Evolutionary conservation across 2,329 filamentous ascomycete species (phyloP), one percentile per base, ranked within the genome.

Genomic region (Escovopsis sp.): DNA sequence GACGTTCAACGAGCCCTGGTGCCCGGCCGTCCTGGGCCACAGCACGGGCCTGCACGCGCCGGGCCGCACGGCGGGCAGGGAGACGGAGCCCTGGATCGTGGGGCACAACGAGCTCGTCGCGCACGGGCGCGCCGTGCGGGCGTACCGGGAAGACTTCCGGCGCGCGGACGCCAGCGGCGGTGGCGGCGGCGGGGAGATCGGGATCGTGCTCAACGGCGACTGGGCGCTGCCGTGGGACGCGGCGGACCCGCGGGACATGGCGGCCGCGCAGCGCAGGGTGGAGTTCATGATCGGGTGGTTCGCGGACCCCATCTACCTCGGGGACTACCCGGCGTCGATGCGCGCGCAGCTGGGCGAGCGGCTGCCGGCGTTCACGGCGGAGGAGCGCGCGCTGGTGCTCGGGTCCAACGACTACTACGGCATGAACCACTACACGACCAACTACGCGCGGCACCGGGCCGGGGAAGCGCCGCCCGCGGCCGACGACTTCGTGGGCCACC

Each of bases 361-460:
- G 12, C 71, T 93, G 38, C 86, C 86, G 5, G 66, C 68, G 36
- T 91, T 84, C 59, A 86, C 81, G 0, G 61, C 71, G 0, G 81
- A 84, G 50, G 84, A 94, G 56, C 60, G 68, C 20, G 74, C 74
- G 2, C 67, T 91, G n/a, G 77, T 94, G 37, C 71, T 81, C 54
- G 84, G 83, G n/a, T 85, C 80, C 57, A 91, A 91, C 60, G 86
- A 93, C 67, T 93, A 93, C 63, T 93, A 93, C 61, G 86, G 84
- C 59, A 89, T 89, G 84, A 93, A 94, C 68, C 82, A 87, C 69
- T 94, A 94, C 68, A 88, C 84, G 39, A 81, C 84, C 55, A 84
- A 91, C 69, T 93, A 84, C 64, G 79, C 93, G 64, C 79, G 78
- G 59, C 79, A 88, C 63, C 75, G 76, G 54, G 70, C 72, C 7